These are phyloP conservation scores for Tylopilus sp. DNA, from an alignment of 768 basidiomycete species.

Conservation along the genomic window DNA sequence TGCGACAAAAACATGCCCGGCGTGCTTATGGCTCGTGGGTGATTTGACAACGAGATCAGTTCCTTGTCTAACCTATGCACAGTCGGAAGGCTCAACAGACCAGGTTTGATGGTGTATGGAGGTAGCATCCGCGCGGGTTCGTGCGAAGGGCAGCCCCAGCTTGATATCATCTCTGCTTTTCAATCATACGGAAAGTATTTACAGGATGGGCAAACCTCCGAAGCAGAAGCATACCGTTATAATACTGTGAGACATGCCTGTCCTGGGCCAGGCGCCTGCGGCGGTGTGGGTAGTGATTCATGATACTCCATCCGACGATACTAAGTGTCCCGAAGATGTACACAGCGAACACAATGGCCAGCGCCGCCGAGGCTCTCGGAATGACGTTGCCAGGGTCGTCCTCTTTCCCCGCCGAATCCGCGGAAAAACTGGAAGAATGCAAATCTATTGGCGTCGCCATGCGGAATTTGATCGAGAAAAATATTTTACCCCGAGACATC, in stretches of 20 bases:
- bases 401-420: conserved; percentile 90
- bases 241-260: conserved; percentile 90
- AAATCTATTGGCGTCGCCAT: conserved; percentile 77
- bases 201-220: conserved; percentile 78
- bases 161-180: conserved; percentile 97
- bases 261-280: conserved; percentile 97
- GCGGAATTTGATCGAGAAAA: conserved; percentile 83
- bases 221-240: conserved; percentile 81
- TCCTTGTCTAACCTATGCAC: conserved; percentile 12
- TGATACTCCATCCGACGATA: neutral
- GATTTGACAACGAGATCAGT: neutral
- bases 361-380: conserved; percentile 89
- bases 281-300: conserved; percentile 67
- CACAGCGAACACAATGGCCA: conserved; percentile 98
- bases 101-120: conserved; percentile 97
- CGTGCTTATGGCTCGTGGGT: conserved; percentile 91
- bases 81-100: conserved; percentile 95
- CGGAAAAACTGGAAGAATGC: conserved; percentile 86
- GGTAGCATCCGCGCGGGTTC: conserved; percentile 92
- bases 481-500: conserved; percentile 91
- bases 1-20: conserved; percentile 99
- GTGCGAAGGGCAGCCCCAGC: conserved; percentile 80
- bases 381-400: conserved; percentile 98
- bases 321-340: conserved; percentile 67
- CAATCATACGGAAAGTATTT: conserved; percentile 96